Evolutionary conservation across 805 yeast species (phyloP), one percentile per base, ranked within the genome.

Genomic region (Candida loeiensis): DNA sequence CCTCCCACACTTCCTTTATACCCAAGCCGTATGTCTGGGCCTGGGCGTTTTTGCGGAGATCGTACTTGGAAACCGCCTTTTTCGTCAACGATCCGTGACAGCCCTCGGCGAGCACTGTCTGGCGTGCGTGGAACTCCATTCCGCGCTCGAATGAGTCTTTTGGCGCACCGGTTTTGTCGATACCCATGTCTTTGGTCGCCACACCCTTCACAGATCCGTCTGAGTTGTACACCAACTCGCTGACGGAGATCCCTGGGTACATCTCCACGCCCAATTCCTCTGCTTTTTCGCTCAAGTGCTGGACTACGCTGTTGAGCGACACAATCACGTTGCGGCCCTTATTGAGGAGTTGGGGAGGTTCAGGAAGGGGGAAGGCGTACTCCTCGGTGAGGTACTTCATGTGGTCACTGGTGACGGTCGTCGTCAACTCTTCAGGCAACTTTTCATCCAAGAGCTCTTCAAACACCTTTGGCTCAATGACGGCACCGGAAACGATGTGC

Each of bases 1-100:
- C 95, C 59, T 91, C 89, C 99, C 99, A 93, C 5, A 93, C 91
- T 64, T 93, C 99, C 60, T 93, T 93, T 43, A 93, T 75, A 27
- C 99, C 99, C 17, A 93, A 61, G 9, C 99, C 99, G 63, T 93
- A 93, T 0, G 98, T 89, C 66, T 93, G 99, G 14, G 81, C 81
- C 37, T 77, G 73, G 38, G 73, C 69, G 22, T 77, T 75, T 36
- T 74, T 71, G 43, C 97, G 77, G 45, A 93, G 66, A 31, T 80
- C 71, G 62, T 65, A 91, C 51, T 81, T 78, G 39, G 73, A 66
- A 39, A 91, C 82, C 0, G 79, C 82, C 56, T 84, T 77, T 58
- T 93, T 91, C 9, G 90, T 73, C 39, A 93, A 68, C 1, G 96
- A 89, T 0, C 99, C 99, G 63, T 90, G 98, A 58, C 99, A 93